Evolutionary conservation across 164 flowering plant genomes (phyloP).

Genomic region (Magnolia sinica): DNA sequence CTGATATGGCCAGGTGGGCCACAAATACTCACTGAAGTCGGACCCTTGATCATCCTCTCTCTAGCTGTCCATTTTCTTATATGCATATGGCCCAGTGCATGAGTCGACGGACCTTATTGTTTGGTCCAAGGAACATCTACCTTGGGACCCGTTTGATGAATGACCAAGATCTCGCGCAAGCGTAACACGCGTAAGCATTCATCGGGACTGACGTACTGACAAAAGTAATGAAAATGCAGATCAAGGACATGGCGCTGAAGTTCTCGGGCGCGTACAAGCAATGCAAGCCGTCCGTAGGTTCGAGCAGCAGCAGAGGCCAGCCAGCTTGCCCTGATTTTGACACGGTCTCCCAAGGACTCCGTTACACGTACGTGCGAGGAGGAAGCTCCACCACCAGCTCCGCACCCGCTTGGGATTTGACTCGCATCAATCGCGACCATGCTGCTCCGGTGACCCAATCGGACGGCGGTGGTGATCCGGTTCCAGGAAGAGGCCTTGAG

Average conservation of each 20-base stretch:
- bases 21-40: no score
- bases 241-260: constrained; percentile 94
- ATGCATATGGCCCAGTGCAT: no score
- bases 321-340: constrained; percentile 69
- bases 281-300: constrained; percentile 65
- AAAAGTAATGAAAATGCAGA: constrained; percentile 38
- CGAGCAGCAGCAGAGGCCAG: constrained; percentile 23
- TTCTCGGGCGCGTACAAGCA: constrained; percentile 68
- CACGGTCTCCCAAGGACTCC: constrained; percentile 71
- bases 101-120: no score
- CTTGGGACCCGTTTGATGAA: no score
- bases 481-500: constrained; percentile 35
- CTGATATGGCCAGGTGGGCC: no score
- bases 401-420: constrained; percentile 89
- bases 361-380: constrained; percentile 52
- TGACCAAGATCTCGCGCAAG: no score
- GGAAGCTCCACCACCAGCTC: constrained; percentile 86
- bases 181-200: no score
- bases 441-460: constrained; percentile 28
- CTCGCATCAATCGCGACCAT: constrained; percentile 27
- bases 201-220: no score
- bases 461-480: constrained; percentile 49
- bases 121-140: no score
- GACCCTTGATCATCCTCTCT: no score
- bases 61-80: no score